phyloP scores from a whole-genome alignment of 352 stramenopile species.

The Pythium oligandrum region DNA sequence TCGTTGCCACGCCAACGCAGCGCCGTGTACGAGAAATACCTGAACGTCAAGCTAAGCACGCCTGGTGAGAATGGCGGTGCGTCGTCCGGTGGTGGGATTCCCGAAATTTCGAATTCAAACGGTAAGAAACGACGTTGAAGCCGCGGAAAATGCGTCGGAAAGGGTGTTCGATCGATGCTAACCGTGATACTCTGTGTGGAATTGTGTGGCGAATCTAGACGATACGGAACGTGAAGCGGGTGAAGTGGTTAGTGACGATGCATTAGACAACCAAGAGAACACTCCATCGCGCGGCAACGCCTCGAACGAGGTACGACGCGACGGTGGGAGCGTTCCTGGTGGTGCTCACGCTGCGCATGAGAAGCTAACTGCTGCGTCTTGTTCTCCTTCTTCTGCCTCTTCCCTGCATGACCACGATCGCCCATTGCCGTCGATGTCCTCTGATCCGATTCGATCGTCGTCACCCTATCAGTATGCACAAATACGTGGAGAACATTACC shows the following conservation, averaged over 20 bases:
- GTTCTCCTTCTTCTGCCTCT: constrained; percentile 1
- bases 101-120: constrained; percentile 19
- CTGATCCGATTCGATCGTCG: neutral
- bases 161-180: neutral
- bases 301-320: neutral
- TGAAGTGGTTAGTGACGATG: constrained; percentile 15
- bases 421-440: constrained; percentile 3
- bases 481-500: constrained; percentile 2
- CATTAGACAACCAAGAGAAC: constrained; percentile 13
- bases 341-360: neutral
- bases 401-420: constrained; percentile 2
- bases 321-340: neutral
- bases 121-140: constrained; percentile 4
- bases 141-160: neutral
- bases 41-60: constrained; percentile 11
- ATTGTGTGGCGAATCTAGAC: constrained; percentile 3
- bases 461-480: constrained; percentile 6
- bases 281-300: neutral
- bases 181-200: neutral
- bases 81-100: neutral
- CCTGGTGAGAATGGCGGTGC: constrained; percentile 3
- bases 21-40: constrained; percentile 13
- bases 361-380: constrained; percentile 13
- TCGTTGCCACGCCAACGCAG: constrained; percentile 5
- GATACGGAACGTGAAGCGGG: constrained; percentile 11